phyloP scores from a whole-genome alignment of 345 rosid species.

The Camelina neglecta region DNA sequence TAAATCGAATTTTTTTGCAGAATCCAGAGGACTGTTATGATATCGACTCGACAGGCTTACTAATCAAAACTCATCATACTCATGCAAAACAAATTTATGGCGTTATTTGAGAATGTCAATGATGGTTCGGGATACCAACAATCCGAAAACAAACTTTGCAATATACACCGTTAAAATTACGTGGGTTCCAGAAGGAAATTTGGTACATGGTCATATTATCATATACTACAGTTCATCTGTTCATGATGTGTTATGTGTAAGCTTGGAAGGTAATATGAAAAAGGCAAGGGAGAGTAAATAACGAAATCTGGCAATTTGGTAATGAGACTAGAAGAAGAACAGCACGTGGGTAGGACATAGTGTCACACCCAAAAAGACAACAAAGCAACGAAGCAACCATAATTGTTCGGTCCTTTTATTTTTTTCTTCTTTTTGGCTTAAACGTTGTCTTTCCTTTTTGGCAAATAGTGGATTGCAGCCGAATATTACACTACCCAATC shows the following conservation, averaged over 20 bases:
- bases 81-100: not conserved
- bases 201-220: conserved; percentile 10
- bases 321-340: conserved; percentile 19
- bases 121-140: not conserved
- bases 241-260: not conserved
- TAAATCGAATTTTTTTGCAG: not conserved
- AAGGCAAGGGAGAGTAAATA: not conserved
- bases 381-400: conserved; percentile 45
- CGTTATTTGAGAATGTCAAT: not conserved
- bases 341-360: conserved; percentile 47
- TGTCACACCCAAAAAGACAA: conserved; percentile 39
- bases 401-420: conserved; percentile 20
- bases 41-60: not conserved
- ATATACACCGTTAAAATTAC: not conserved
- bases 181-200: conserved; percentile 1
- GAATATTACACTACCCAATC: conserved; percentile 33
- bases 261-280: not conserved
- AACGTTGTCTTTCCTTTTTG: conserved; percentile 42
- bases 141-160: not conserved
- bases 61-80: not conserved
- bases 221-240: too few relatives aligned
- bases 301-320: not conserved
- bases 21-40: not conserved
- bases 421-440: conserved; percentile 25
- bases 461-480: conserved; percentile 42